These are phyloP conservation scores for Mycena metata DNA, from an alignment of 768 basidiomycete genomes.

Conservation along the genomic window DNA sequence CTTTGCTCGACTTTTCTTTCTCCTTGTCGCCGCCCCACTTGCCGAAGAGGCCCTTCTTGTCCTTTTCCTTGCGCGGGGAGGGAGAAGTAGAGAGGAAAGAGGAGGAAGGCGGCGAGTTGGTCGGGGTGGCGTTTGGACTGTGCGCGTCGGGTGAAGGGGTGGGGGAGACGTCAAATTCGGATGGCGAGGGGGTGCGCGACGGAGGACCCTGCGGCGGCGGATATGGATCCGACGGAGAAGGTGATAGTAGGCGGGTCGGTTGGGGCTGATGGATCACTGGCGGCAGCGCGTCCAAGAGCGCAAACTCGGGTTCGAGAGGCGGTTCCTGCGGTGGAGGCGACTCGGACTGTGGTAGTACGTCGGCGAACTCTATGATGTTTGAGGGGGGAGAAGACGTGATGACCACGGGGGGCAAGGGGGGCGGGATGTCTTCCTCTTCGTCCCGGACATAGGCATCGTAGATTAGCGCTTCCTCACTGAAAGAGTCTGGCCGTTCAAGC, in stretches of 20 bases:
- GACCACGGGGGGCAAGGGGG: conserved; percentile 42
- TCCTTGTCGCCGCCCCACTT: conserved; percentile 70
- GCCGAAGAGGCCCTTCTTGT: conserved; percentile 70
- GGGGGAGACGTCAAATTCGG: conserved; percentile 50
- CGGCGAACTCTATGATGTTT: conserved; percentile 29
- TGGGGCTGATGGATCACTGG: conserved; percentile 76
- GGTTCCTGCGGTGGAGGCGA: conserved; percentile 43
- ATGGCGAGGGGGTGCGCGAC: conserved; percentile 75
- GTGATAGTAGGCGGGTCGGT: conserved; percentile 67
- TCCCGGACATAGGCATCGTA: conserved; percentile 84
- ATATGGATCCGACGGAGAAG: conserved; percentile 47
- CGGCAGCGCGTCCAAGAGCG: conserved; percentile 51
- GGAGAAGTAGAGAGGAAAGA: conserved; percentile 50
- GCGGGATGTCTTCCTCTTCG: conserved; percentile 61
- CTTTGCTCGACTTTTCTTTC: conserved; percentile 54
- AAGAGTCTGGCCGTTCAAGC: conserved; percentile 73
- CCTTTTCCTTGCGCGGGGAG: conserved; percentile 75
- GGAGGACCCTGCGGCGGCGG: conserved; percentile 49
- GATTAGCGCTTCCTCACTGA: conserved; percentile 85
- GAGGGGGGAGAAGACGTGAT: conserved; percentile 50
- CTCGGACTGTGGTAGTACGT: conserved; percentile 37
- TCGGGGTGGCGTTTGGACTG: conserved; percentile 40
- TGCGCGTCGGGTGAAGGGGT: conserved; percentile 39
- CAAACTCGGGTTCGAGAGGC: conserved; percentile 41
- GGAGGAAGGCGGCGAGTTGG: conserved; percentile 49